Percentiles rank a stretch among this genome's conserved stretches.
These are phyloP conservation scores for Uronychia binucleata DNA, from an alignment of 73 alveolate species.

Conservation along the genomic window DNA sequence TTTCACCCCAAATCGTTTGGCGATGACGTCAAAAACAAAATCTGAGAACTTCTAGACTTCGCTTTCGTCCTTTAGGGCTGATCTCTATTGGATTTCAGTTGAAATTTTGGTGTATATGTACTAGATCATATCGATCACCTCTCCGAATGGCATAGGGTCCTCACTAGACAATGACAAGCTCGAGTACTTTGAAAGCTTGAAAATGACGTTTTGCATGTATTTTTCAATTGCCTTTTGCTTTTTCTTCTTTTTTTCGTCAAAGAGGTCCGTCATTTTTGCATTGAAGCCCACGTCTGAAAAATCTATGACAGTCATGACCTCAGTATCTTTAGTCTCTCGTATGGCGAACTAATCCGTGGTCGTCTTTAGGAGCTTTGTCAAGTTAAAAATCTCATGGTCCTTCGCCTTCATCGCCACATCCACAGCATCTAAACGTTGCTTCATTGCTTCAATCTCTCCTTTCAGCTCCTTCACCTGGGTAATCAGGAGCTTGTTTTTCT, in stretches of 20 bases:
- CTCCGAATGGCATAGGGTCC: not conserved
- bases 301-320: conserved; percentile 22
- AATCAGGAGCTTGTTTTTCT: conserved; percentile 1
- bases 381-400: conserved; percentile 4
- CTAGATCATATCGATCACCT: not conserved
- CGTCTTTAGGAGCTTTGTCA: not conserved
- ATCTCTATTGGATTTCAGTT: not conserved
- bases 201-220: not conserved
- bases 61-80: not conserved
- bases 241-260: conserved; percentile 9
- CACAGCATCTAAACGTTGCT: not conserved
- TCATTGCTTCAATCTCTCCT: not conserved
- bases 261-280: conserved; percentile 9
- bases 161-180: not conserved
- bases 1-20: conserved; percentile 22
- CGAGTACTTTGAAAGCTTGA: not conserved
- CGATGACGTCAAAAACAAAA: not conserved
- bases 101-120: not conserved
- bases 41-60: not conserved
- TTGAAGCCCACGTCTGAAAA: conserved; percentile 7
- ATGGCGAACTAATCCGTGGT: not conserved
- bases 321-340: not conserved
- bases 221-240: not conserved
- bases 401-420: conserved; percentile 4
- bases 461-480: not conserved